A percentile compares a stretch with the other conserved stretches of the same genome.
These are phyloP conservation scores for Brassica cretica DNA, from an alignment of 345 rosid species.

Conservation along the genomic window DNA sequence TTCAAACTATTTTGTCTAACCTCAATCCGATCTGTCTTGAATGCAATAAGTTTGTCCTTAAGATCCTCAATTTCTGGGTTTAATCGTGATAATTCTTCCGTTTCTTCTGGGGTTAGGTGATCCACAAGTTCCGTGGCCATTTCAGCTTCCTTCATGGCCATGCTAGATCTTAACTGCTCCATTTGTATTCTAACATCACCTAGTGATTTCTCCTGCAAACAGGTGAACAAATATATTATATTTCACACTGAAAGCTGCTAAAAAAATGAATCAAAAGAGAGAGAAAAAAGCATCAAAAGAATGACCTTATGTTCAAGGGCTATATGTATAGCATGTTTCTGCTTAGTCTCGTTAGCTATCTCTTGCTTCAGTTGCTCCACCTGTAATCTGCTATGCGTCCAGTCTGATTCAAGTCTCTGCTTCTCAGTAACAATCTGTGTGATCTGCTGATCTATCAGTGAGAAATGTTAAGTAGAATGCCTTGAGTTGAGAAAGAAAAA, in stretches of 20 bases:
- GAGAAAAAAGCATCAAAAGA: not conserved
- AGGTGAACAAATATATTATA: constrained; percentile 17
- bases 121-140: constrained; percentile 95
- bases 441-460: constrained; percentile 80
- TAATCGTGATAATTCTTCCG: constrained; percentile 62
- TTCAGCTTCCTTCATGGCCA: constrained; percentile 72
- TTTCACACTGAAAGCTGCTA: constrained; percentile 6
- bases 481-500: constrained; percentile 4
- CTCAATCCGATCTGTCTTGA: constrained; percentile 85
- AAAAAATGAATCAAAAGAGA: not conserved
- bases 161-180: constrained; percentile 77
- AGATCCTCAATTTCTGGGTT: constrained; percentile 75
- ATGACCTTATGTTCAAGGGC: constrained; percentile 82
- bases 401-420: constrained; percentile 89
- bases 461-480: constrained; percentile 49
- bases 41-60: constrained; percentile 66
- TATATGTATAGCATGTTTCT: constrained; percentile 60
- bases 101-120: constrained; percentile 83
- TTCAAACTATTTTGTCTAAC: constrained; percentile 38
- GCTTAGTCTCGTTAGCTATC: constrained; percentile 70
- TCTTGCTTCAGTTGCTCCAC: constrained; percentile 85
- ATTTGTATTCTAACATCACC: constrained; percentile 72
- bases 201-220: constrained; percentile 71
- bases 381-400: constrained; percentile 66
- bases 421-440: constrained; percentile 84